Conservation (phyloP, 257 asterid genomes). For the Plantago major region DNA sequence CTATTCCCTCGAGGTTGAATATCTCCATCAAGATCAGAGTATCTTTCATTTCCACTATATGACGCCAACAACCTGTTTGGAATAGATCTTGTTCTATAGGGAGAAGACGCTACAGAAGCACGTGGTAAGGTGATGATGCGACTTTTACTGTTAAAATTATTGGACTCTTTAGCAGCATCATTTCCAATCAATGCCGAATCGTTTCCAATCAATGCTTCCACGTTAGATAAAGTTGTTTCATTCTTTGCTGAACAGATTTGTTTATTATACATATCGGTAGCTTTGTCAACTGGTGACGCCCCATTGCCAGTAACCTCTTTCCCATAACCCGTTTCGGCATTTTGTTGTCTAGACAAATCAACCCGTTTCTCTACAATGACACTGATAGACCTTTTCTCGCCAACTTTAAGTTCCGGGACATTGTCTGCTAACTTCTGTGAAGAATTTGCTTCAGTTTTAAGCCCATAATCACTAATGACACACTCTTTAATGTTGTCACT, state of each 20-base stretch:
- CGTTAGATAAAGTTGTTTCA: conserved; percentile 31
- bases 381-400: conserved; percentile 27
- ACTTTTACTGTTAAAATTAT: conserved; percentile 45
- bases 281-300: conserved; percentile 30
- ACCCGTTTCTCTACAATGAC: conserved; percentile 26
- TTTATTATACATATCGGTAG: conserved; percentile 26
- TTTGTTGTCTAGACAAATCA: conserved; percentile 28
- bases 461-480: conserved; percentile 25
- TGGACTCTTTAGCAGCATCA: conserved; percentile 44
- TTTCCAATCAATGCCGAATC: conserved; percentile 38
- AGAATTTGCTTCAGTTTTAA: conserved; percentile 28
- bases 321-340: conserved; percentile 23
- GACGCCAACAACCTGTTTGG: conserved; percentile 41
- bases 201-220: conserved; percentile 39
- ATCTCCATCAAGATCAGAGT: conserved; percentile 51
- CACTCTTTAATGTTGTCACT: conserved; percentile 26
- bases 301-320: conserved; percentile 33
- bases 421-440: conserved; percentile 28
- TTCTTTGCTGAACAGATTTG: conserved; percentile 30
- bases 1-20: conserved; percentile 53
- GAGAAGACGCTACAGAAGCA: conserved; percentile 37
- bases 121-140: conserved; percentile 81
- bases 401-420: conserved; percentile 27
- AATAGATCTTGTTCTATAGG: conserved; percentile 42
- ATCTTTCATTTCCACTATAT: conserved; percentile 64